phyloP scores from a whole-genome alignment of 2,329 filamentous ascomycete genomes.

The Epichloe uncinata region DNA sequence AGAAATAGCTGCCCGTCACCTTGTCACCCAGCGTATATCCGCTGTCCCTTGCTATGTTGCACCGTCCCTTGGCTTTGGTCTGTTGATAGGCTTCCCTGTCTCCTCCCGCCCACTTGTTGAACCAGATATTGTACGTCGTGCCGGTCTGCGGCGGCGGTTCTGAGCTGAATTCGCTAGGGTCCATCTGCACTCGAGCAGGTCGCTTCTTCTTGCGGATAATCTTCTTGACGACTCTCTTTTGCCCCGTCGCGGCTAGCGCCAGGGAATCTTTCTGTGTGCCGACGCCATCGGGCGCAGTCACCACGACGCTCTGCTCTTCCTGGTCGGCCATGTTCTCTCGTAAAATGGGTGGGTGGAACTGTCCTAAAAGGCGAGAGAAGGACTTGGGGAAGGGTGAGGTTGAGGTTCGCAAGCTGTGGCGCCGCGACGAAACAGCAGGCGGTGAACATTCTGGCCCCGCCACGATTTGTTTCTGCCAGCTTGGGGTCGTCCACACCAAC shows the following conservation, averaged over 20 bases:
- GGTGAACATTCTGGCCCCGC: conserved; percentile 1
- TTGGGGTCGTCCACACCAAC: not conserved
- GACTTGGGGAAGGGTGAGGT: not conserved
- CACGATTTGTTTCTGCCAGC: conserved; percentile 2
- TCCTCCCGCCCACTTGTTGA: conserved; percentile 96
- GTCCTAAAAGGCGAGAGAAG: no score
- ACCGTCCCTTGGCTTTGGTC: conserved; percentile 74
- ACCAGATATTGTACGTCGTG: conserved; percentile 82
- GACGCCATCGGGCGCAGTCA: not conserved
- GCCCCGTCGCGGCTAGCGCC: conserved; percentile 24
- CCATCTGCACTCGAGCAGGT: conserved; percentile 82
- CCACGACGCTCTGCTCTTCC: conserved; percentile 14
- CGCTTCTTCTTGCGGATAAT: conserved; percentile 83
- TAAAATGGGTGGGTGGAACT: no score
- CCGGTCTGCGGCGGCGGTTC: conserved; percentile 87
- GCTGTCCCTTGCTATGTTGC: conserved; percentile 68
- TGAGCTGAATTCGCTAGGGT: conserved; percentile 67
- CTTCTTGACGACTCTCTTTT: conserved; percentile 62
- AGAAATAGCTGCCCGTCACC: conserved; percentile 75
- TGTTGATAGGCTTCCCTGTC: conserved; percentile 87
- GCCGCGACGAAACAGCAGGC: not conserved
- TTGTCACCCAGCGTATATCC: conserved; percentile 70
- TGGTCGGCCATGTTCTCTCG: conserved; percentile 19
- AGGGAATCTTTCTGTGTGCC: conserved; percentile 12
- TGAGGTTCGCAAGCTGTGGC: not conserved